Evolutionary conservation across 2,329 filamentous ascomycete genomes (phyloP), one percentile per base, ranked within the genome.

Genomic region (Trematosphaeria pertusa): DNA sequence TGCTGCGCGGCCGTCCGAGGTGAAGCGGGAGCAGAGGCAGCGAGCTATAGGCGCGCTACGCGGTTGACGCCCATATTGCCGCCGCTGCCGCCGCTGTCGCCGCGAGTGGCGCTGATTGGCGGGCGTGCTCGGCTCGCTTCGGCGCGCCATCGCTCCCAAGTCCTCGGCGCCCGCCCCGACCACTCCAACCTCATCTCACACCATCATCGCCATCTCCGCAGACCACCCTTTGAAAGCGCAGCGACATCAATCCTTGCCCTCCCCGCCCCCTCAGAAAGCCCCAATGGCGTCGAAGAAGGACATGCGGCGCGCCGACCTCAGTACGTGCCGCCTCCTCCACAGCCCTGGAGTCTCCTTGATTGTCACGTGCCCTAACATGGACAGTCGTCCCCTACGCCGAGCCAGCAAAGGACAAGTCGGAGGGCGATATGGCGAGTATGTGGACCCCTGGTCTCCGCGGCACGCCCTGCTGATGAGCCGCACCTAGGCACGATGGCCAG

Each of bases 311-410:
- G 74, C 79, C 50, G 88, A 92, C 71, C 80, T 92, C 57, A 82
- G 88, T 91, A 81, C 59, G 83, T 71, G 26, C 34, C 50, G 6
- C n/a, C 48, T 30, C 17, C 12, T 37, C 40, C 10, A 22, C 34
- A 15, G 22, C 35, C 31, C 38, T 49, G 48, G 8, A 43, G 10
- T 30, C 15, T 37, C 37, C 19, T 19, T 18, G 31, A 17, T 3
- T 22, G 49, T 70, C 67, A 70, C 64, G 65, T 71, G 65, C 39
- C 18, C 57, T 61, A 48, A 58, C 51, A 44, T 28, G 43, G 34
- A 9, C 56, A 97, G 92, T 92, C 69, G 89, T 97, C 62, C 92
- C 92, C 50, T 97, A 94, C 73, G 85, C 90, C 73, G 87, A 88
- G 61, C 90, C 91, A 33, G 78, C 81, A 37, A 78, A 83, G 61